Conservation (phyloP, 2,329 filamentous ascomycete genomes). For the Neonectria sp. region DNA sequence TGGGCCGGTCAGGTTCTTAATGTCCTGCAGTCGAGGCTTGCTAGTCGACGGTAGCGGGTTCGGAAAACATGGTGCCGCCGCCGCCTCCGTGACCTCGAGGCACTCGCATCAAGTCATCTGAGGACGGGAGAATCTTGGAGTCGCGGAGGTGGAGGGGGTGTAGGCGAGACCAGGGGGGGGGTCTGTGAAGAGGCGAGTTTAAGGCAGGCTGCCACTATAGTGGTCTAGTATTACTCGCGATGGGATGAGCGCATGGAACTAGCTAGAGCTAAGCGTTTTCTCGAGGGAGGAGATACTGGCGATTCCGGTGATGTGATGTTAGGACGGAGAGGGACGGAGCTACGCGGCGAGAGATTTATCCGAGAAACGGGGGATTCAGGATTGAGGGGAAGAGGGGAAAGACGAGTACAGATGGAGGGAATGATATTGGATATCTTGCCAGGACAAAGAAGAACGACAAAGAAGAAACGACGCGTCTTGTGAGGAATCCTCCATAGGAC, state of each 20-base stretch:
- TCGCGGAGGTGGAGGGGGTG: neutral
- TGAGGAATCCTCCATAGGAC: no score
- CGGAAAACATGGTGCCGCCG: slow-evolving; percentile 25
- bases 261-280: slow-evolving; percentile 18
- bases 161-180: slow-evolving; percentile 10
- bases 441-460: neutral
- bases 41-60: slow-evolving; percentile 3
- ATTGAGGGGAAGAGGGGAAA: neutral
- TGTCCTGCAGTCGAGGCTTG: slow-evolving; percentile 22
- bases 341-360: neutral
- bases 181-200: slow-evolving; percentile 10
- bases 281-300: neutral
- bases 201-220: slow-evolving; percentile 15
- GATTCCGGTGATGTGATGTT: neutral
- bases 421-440: neutral
- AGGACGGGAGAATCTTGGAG: slow-evolving; percentile 9
- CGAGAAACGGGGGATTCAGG: slow-evolving; percentile 3
- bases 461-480: slow-evolving; percentile 17
- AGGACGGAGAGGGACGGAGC: no score
- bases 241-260: slow-evolving; percentile 23
- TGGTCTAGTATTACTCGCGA: slow-evolving; percentile 12
- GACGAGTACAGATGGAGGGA: neutral
- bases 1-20: slow-evolving; percentile 15
- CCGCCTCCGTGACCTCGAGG: slow-evolving; percentile 11
- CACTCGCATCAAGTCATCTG: slow-evolving; percentile 8